Conservation (phyloP, 2,329 filamentous ascomycete species). For the Akanthomyces uredinophilus region DNA sequence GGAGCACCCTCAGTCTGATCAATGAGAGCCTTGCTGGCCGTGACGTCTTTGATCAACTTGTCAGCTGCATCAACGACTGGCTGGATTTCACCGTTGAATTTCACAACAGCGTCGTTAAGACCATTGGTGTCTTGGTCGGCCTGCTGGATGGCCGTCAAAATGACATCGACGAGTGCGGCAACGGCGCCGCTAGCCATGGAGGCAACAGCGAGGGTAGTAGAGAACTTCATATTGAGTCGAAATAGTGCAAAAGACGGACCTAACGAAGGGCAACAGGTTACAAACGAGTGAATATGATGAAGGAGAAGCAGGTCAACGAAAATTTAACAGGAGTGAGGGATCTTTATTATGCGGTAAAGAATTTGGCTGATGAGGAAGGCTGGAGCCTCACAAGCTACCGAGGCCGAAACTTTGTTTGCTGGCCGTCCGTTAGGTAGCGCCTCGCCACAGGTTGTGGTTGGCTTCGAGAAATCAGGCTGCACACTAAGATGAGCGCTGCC, state of each 20-base stretch:
- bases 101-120: neutral
- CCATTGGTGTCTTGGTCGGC: neutral
- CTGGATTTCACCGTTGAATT: neutral
- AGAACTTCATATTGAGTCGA: slow-evolving; percentile 2
- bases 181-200: neutral
- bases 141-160: neutral
- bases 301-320: too few species aligned
- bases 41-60: neutral
- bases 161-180: neutral
- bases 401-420: neutral
- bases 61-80: neutral
- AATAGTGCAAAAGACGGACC: too few species aligned
- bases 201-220: neutral
- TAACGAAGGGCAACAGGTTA: neutral
- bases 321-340: too few species aligned
- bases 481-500: neutral
- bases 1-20: neutral
- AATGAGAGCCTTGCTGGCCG: neutral
- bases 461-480: neutral
- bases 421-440: neutral
- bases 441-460: neutral
- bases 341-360: too few species aligned
- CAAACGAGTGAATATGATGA: neutral
- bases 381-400: slow-evolving; percentile 8
- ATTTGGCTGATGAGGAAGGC: too few species aligned